phyloP scores from a whole-genome alignment of 1,284 basidiomycete genomes.

The Laetiporus sulphureus region DNA sequence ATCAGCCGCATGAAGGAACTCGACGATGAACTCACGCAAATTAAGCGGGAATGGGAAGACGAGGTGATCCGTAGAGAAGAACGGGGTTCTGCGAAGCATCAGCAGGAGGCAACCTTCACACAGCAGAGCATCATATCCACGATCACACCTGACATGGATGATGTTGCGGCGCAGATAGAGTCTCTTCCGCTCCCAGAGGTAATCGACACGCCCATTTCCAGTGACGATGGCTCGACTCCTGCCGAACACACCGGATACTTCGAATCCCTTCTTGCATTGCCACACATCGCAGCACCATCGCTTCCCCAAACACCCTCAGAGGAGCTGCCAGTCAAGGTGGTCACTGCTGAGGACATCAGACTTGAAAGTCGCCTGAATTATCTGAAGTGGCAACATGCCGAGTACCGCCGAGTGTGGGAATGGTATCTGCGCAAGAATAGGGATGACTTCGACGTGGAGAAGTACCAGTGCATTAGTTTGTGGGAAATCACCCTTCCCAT shows the following conservation, averaged over 20 bases:
- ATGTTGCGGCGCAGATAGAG: constrained; percentile 67
- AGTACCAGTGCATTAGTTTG: constrained; percentile 85
- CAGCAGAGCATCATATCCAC: constrained; percentile 13
- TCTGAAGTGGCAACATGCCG: constrained; percentile 74
- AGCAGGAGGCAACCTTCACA: constrained; percentile 39
- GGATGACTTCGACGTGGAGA: constrained; percentile 85
- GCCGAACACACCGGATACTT: constrained; percentile 34
- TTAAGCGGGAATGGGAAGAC: constrained; percentile 77
- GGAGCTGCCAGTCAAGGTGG: constrained; percentile 39
- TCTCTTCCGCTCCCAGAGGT: constrained; percentile 47
- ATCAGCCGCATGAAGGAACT: constrained; percentile 83
- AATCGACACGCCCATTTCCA: constrained; percentile 39
- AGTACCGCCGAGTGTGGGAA: constrained; percentile 85
- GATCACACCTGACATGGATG: constrained; percentile 33
- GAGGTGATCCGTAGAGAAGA: constrained; percentile 79
- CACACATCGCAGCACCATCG: constrained; percentile 17
- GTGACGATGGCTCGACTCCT: constrained; percentile 16
- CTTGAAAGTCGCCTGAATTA: constrained; percentile 67
- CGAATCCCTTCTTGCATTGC: constrained; percentile 29
- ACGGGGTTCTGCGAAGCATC: constrained; percentile 33
- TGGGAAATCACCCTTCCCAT: constrained; percentile 73
- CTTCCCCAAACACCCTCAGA: constrained; percentile 22
- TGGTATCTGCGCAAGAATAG: constrained; percentile 82
- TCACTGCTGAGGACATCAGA: constrained; percentile 52
- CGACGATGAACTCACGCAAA: constrained; percentile 63